Evolutionary conservation across 768 basidiomycete genomes (phyloP).

Genomic region (Rhodocollybia butyracea): DNA sequence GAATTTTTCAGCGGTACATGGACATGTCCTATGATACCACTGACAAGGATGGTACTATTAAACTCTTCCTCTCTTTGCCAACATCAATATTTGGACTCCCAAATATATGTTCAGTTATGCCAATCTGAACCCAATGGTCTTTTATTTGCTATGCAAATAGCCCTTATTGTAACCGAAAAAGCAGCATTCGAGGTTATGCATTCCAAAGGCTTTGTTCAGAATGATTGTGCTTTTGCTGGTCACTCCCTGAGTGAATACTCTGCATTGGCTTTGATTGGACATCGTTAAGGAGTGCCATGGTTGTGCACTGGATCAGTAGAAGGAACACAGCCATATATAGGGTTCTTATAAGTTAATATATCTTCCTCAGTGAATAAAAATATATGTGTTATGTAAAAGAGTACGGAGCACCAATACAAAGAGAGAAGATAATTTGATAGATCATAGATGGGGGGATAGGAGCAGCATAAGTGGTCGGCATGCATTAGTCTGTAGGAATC

Average conservation of each 20-base stretch:
- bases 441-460: no score
- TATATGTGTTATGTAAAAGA: no score
- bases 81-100: constrained; percentile 91
- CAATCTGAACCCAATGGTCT: constrained; percentile 93
- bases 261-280: constrained; percentile 95
- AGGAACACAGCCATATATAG: constrained; percentile 84
- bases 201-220: constrained; percentile 91
- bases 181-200: constrained; percentile 99
- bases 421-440: no score
- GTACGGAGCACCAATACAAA: no score
- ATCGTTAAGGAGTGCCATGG: constrained; percentile 83
- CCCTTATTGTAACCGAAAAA: constrained; percentile 96
- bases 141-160: constrained; percentile 96
- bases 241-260: constrained; percentile 99
- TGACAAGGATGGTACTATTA: constrained; percentile 94
- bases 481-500: no score
- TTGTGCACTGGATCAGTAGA: constrained; percentile 74
- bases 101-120: constrained; percentile 98
- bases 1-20: constrained; percentile 98
- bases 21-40: constrained; percentile 97
- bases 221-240: constrained; percentile 90
- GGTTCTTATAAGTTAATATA: no score
- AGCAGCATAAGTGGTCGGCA: no score
- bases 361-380: no score
- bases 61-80: constrained; percentile 92